Evolutionary conservation across 2,329 filamentous ascomycete genomes (phyloP).

Genomic region (Sarocladium kiliense): DNA sequence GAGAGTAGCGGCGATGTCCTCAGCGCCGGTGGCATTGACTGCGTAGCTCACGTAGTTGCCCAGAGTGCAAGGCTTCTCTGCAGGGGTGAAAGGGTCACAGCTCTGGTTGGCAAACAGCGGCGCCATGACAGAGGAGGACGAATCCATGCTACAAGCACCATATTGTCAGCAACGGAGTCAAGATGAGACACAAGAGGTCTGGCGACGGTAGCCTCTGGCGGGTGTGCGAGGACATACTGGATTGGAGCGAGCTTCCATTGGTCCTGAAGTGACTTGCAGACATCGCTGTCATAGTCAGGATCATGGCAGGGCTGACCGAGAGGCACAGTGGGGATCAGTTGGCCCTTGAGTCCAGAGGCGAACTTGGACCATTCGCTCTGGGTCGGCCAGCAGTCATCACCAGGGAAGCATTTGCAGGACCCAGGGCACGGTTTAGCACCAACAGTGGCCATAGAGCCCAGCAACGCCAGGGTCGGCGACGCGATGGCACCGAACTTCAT

Average conservation of each 20-base stretch:
- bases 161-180: too few relatives aligned
- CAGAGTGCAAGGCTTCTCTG: conserved; percentile 24
- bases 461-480: too few relatives aligned
- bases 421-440: too few relatives aligned
- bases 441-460: too few relatives aligned
- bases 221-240: too few relatives aligned
- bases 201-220: too few relatives aligned
- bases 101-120: conserved; percentile 45
- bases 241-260: conserved; percentile 25
- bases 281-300: conserved; percentile 17
- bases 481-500: background rate
- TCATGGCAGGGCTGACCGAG: conserved; percentile 28
- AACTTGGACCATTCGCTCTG: conserved; percentile 37
- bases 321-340: conserved; percentile 27
- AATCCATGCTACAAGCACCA: too few relatives aligned
- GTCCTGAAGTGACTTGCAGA: conserved; percentile 22
- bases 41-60: conserved; percentile 30
- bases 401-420: conserved; percentile 47
- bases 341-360: conserved; percentile 37
- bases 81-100: conserved; percentile 36
- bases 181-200: too few relatives aligned
- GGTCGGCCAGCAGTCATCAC: conserved; percentile 42
- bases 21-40: conserved; percentile 26
- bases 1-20: conserved; percentile 28
- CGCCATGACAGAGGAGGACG: conserved; percentile 21